A percentile compares a stretch with the other conserved stretches of the same genome.
Conservation (phyloP, 768 basidiomycete genomes). For the Boletus huronensis region DNA sequence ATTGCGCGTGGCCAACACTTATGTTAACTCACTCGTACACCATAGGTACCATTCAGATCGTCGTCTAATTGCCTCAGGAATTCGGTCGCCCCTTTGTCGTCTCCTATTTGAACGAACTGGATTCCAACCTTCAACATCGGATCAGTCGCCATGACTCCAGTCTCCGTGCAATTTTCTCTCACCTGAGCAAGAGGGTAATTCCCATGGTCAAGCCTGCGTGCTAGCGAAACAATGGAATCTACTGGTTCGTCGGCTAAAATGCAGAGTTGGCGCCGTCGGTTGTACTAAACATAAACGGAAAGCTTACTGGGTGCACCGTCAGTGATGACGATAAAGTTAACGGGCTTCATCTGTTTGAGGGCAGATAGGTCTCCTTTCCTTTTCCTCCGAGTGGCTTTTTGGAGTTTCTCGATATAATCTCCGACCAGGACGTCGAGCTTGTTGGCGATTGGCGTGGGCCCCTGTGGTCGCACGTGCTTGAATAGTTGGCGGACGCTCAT, state of each 20-base stretch:
- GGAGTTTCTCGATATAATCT: conserved; percentile 36
- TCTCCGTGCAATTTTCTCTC: background rate
- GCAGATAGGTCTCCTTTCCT: conserved; percentile 21
- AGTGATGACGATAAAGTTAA: conserved; percentile 60
- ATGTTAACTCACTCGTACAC: conserved; percentile 40
- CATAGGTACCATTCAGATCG: conserved; percentile 39
- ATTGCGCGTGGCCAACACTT: background rate
- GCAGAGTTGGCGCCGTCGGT: background rate
- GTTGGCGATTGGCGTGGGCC: conserved; percentile 44
- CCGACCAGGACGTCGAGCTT: conserved; percentile 39
- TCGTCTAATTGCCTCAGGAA: conserved; percentile 58
- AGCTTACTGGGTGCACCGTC: conserved; percentile 59
- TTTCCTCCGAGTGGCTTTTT: conserved; percentile 28
- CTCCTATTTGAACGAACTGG: conserved; percentile 72
- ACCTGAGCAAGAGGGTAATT: conserved; percentile 55
- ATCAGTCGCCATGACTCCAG: background rate
- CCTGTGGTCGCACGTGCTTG: conserved; percentile 39
- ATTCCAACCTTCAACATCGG: conserved; percentile 49
- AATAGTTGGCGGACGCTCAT: conserved; percentile 42
- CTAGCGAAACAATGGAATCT: conserved; percentile 44
- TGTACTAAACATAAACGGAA: background rate
- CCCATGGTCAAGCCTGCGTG: conserved; percentile 48
- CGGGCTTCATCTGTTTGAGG: conserved; percentile 43
- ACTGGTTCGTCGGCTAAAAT: conserved; percentile 49
- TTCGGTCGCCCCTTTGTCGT: conserved; percentile 36